Base-by-base conservation (phyloP, 1,284 basidiomycete genomes). In the Melampsora medusae region DNA sequence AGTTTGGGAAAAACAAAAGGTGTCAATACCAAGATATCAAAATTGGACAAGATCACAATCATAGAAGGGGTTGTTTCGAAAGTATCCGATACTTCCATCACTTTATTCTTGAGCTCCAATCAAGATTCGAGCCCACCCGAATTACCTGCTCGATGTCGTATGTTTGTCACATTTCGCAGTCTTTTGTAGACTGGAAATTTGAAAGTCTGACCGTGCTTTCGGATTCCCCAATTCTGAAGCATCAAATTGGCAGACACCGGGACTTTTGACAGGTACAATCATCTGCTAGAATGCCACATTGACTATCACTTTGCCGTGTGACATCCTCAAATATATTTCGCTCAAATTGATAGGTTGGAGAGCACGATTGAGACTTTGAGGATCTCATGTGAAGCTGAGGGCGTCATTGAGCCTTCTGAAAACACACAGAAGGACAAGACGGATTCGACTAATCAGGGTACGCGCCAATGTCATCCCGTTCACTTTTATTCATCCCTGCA, bases 241-340 rank as follows among this genome's bases (percentile, higher is more conserved):
- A 84, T 97, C 69, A 97, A 97, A 82, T 86, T 97, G 1, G 94
- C 92, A 4, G 97, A 97, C 80, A 92, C 90, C 67, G 89, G 91
- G 12, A 97, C 95, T 0, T 95, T 91, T 81, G 93, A 97, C 80
- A 87, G 94, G 91, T 90, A 80, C 62, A 80, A 14, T 53, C 19
- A 9, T n/a, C 35, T n/a, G 50, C 59, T 48, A 38, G 14, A 62
- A 22, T 50, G 19, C 53, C 19, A 68, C 28, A 49, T 22, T 25
- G 42, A 46, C 42, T 12, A 14, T 46, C 42, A 46, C 14, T 46
- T 16, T 0, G 16, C 42, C 14, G 42, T 10, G 42, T 16, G 14
- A 46, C 10, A 16, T 22, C 19, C 38, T 42, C 6, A 19, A 59
- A 59, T 10, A 59, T 9, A 66, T 22, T 42, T n/a, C 22, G 33